Base-by-base conservation (phyloP, 768 basidiomycete genomes). In the Lactarius sanguifluus region DNA sequence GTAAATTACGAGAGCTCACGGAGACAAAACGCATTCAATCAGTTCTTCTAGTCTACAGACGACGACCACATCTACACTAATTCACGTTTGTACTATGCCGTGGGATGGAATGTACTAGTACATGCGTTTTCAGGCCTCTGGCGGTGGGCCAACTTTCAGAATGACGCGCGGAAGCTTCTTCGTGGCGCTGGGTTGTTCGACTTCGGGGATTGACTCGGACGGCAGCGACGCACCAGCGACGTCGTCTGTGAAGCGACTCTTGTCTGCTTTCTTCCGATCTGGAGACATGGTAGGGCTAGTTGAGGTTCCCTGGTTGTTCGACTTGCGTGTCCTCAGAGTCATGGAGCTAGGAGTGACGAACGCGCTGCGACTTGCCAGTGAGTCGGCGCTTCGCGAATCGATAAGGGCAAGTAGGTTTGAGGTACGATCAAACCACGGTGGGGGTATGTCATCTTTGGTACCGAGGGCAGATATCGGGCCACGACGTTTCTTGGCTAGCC, bases 81-180 rank as follows among this genome's bases (percentile, higher is more conserved):
- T 40, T 32, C n/a, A 40, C 7, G 40, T 40, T 43, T 32, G 28
- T 34, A 52, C 18, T 6, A 56, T 12, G 32, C 32, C 30, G 6
- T n/a, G 16, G 25, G 34, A 34, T 9, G 50, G 52, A 38, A 41
- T 12, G 47, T 40, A 38, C 36, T 12, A 12, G 36, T 12, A 5
- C 9, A 16, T 25, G 7, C 16, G 38, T 28, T 25, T 28, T 60
- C 54, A 59, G 23, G 62, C 25, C 56, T 64, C 69, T 4, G 70
- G 64, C 30, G 61, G 58, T 18, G 70, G 64, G 25, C 68, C 64
- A 30, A 70, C 61, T 59, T 69, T 70, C 62, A 70, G 45, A 36
- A 70, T 66, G 25, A 70, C 68, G 25, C 68, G 64, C 3, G 68
- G 70, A 57, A 70, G 64, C 28, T 66, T 70, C 56, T 70, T 70